Evolutionary conservation across 2,329 filamentous ascomycete species (phyloP).

Genomic region (Pseudophaeomoniella oleicola): DNA sequence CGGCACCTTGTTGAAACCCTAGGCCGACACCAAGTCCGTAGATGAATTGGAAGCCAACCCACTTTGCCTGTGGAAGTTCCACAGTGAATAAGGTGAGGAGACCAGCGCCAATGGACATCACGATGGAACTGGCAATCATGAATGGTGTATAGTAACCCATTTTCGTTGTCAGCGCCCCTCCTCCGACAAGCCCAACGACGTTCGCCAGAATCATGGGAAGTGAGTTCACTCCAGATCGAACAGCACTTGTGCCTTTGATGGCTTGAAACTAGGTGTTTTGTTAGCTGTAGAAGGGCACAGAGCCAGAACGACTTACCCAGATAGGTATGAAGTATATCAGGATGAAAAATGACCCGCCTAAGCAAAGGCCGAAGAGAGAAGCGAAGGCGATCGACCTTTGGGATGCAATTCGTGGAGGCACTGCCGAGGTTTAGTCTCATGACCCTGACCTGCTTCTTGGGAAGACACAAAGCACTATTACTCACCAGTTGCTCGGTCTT

Average conservation of each 20-base stretch:
- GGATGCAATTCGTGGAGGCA: constrained; percentile 35
- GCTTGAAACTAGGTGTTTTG: constrained; percentile 34
- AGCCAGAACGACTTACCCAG: not conserved
- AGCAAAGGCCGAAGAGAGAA: constrained; percentile 19
- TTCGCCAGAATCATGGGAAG: constrained; percentile 23
- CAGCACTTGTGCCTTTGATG: constrained; percentile 25
- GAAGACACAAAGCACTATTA: not conserved
- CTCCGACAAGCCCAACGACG: constrained; percentile 19
- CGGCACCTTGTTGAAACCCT: constrained; percentile 24
- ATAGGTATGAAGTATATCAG: constrained; percentile 16
- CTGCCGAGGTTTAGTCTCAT: constrained; percentile 13
- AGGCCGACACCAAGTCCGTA: constrained; percentile 20
- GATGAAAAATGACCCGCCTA: constrained; percentile 23
- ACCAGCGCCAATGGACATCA: constrained; percentile 25
- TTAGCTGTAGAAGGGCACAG: constrained; percentile 9
- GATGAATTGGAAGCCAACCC: constrained; percentile 24
- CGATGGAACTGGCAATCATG: constrained; percentile 19
- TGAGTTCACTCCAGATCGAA: constrained; percentile 29
- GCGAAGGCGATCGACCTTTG: constrained; percentile 25
- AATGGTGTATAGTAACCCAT: constrained; percentile 25
- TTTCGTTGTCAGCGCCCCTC: constrained; percentile 14
- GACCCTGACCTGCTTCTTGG: not conserved
- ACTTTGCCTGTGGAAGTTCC: constrained; percentile 18
- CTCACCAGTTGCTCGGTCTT: constrained; percentile 23
- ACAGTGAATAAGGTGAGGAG: constrained; percentile 24